phyloP scores from a whole-genome alignment of 2,329 filamentous ascomycete genomes.

The Sporothrix phasma region DNA sequence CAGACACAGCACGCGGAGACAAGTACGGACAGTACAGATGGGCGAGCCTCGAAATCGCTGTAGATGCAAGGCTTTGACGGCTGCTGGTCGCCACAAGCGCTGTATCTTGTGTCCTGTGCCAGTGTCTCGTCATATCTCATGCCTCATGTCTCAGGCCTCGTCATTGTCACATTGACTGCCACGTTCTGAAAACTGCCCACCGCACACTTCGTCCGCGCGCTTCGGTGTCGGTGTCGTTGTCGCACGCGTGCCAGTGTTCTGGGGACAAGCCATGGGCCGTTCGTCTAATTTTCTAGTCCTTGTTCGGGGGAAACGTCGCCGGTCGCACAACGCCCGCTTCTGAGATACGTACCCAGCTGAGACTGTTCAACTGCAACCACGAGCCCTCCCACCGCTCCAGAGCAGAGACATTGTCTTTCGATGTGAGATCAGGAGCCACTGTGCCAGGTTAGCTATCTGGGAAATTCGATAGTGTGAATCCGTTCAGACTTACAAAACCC shows the following conservation, averaged over 20 bases:
- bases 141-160: too few species aligned
- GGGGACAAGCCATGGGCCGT: neutral
- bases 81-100: neutral
- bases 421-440: constrained; percentile 67
- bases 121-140: neutral
- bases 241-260: neutral
- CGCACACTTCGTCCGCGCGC: neutral
- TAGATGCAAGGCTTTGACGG: neutral
- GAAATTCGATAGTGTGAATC: neutral
- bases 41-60: neutral
- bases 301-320: constrained; percentile 68
- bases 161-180: too few species aligned
- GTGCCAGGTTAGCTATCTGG: constrained; percentile 19
- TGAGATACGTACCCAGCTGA: constrained; percentile 68
- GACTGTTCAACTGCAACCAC: constrained; percentile 67
- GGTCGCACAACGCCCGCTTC: constrained; percentile 53
- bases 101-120: neutral
- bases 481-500: constrained; percentile 59
- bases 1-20: neutral
- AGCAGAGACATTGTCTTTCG: constrained; percentile 52
- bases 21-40: neutral
- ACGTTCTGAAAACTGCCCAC: neutral
- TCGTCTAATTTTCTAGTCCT: constrained; percentile 12
- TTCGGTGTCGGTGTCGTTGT: neutral
- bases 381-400: constrained; percentile 70